phyloP scores from a whole-genome alignment of 1,284 basidiomycete genomes.

The Trametes hirsuta region DNA sequence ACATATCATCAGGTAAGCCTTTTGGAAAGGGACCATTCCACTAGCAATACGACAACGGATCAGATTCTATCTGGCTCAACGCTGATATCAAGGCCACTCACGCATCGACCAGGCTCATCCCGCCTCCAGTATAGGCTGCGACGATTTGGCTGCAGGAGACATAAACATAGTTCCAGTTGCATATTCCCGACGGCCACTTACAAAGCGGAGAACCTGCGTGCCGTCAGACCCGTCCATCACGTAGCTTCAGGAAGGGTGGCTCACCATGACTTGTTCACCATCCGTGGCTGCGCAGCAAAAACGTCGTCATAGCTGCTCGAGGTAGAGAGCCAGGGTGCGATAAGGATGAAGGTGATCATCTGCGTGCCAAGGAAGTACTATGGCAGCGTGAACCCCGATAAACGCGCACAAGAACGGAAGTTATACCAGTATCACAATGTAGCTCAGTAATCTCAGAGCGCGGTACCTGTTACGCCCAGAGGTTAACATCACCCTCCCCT shows the following conservation, averaged over 20 bases:
- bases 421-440: constrained; percentile 47
- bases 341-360: constrained; percentile 63
- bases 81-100: constrained; percentile 30
- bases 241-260: constrained; percentile 1
- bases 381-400: background rate
- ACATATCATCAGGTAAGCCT: constrained; percentile 57
- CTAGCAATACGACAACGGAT: constrained; percentile 28
- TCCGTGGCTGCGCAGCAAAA: constrained; percentile 46
- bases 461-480: constrained; percentile 21
- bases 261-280: constrained; percentile 55
- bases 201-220: constrained; percentile 49
- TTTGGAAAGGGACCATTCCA: constrained; percentile 59
- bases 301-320: constrained; percentile 48
- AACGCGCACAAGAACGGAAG: background rate
- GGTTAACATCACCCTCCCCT: background rate
- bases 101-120: constrained; percentile 56
- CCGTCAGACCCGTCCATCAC: background rate
- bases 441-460: constrained; percentile 42
- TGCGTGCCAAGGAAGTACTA: constrained; percentile 57
- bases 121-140: constrained; percentile 57
- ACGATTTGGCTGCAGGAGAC: constrained; percentile 42
- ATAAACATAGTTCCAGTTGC: background rate
- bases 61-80: background rate
- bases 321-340: constrained; percentile 51
- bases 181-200: constrained; percentile 6